These are phyloP conservation scores for Lagerstroemia speciosa DNA, from an alignment of 345 rosid species.

Conservation along the genomic window DNA sequence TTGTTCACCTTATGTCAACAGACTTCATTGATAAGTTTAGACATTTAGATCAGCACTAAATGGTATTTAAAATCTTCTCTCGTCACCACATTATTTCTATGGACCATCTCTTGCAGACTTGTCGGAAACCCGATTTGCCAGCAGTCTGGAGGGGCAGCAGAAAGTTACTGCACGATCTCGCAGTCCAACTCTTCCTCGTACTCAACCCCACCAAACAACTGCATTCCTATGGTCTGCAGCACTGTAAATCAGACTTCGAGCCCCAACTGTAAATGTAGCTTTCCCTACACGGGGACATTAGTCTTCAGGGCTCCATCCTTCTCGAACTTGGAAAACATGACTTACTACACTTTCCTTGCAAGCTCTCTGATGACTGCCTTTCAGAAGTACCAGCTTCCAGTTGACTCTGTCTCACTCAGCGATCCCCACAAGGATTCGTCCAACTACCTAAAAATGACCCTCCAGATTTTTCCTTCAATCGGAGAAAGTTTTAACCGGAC, in stretches of 20 bases:
- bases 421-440: constrained; percentile 39
- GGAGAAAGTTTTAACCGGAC: constrained; percentile 40
- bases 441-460: constrained; percentile 34
- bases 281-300: constrained; percentile 58
- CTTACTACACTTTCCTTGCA: constrained; percentile 30
- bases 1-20: neutral
- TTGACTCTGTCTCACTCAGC: constrained; percentile 50
- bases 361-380: constrained; percentile 16
- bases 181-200: constrained; percentile 21
- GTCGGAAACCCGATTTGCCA: constrained; percentile 49
- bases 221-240: constrained; percentile 39
- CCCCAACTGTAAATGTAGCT: constrained; percentile 53
- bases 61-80: neutral
- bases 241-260: constrained; percentile 29
- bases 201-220: constrained; percentile 34
- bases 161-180: constrained; percentile 32
- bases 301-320: constrained; percentile 56
- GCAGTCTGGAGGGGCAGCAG: constrained; percentile 19
- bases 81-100: neutral
- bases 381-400: constrained; percentile 32
- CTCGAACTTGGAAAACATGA: constrained; percentile 38
- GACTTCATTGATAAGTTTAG: neutral
- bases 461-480: constrained; percentile 45
- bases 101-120: constrained; percentile 43
- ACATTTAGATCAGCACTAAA: neutral